These are phyloP conservation scores for Penicillium sp. DNA, from an alignment of 2,329 filamentous ascomycete species.

Conservation along the genomic window DNA sequence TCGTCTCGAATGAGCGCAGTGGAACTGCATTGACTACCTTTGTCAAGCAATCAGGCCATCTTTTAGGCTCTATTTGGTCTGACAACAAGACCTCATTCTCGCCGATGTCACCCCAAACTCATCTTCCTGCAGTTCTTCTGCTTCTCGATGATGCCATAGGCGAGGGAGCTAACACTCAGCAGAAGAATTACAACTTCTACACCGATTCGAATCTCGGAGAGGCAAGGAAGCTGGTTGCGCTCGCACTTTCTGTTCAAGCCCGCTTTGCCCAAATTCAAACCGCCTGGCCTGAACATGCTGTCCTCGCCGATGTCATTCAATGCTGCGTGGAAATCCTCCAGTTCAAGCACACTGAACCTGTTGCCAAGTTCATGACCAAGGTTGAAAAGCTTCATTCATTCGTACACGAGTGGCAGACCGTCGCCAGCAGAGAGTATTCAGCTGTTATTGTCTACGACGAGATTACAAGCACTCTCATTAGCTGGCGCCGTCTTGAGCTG, in stretches of 20 bases:
- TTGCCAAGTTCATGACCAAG: conserved; percentile 81
- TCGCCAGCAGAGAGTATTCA: conserved; percentile 77
- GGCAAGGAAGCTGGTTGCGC: conserved; percentile 66
- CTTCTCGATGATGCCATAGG: conserved; percentile 61
- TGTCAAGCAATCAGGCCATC: conserved; percentile 34
- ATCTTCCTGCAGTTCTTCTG: conserved; percentile 67
- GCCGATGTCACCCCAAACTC: conserved; percentile 44
- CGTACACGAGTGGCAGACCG: conserved; percentile 92
- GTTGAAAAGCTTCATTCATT: conserved; percentile 82
- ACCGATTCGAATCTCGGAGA: conserved; percentile 74
- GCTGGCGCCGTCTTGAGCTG: conserved; percentile 87
- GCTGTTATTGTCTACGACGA: conserved; percentile 69
- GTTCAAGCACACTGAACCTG: conserved; percentile 74
- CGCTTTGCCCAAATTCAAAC: conserved; percentile 69
- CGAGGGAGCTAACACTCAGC: conserved; percentile 44
- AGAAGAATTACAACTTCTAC: conserved; percentile 79
- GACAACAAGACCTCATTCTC: conserved; percentile 24
- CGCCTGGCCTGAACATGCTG: conserved; percentile 69
- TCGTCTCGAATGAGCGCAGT: conserved; percentile 37
- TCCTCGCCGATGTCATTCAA: conserved; percentile 73
- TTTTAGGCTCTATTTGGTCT: conserved; percentile 38
- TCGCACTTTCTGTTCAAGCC: conserved; percentile 66
- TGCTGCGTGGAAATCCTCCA: conserved; percentile 73
- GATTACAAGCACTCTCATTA: conserved; percentile 75
- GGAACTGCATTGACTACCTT: conserved; percentile 33